Base-by-base conservation (phyloP, 768 basidiomycete genomes). In the Cystobasidium ongulense region DNA sequence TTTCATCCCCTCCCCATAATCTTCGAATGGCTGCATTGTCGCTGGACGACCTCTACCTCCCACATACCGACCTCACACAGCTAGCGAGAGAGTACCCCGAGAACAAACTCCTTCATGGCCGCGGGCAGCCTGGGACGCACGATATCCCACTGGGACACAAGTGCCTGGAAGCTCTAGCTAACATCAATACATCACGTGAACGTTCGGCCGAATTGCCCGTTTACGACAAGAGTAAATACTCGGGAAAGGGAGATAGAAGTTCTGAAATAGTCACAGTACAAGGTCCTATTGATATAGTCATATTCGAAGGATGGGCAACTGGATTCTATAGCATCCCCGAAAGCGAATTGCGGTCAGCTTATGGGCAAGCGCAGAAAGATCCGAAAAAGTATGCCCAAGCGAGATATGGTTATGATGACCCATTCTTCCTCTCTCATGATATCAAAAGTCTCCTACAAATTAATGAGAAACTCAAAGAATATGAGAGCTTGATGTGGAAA, bases 291-390 rank as follows among this genome's bases (percentile, higher is more conserved):
- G 91, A 99, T 79, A 83, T 98, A 17, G 88, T 98, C 63, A 85
- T 99, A 62, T 82, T 99, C 62, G 96, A 99, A 82, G 96, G 96
- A 11, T 99, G 96, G 96, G 92, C 89, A 81, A 87, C 90, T 27
- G 94, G 95, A 0, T 97, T 96, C 80, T 84, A 85, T 63, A 88
- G 91, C 0, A 83, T 91, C 5, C 77, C 83, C 0, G 57, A 76
- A 21, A 81, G 83, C 11, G 85, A 86, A 74, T 80, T 92, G 38
- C 83, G 86, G 53, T 79, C 79, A 43, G 82, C 84, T 35, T 91
- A 88, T 73, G 64, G 75, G 4, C 46, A 68, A 21, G 78, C 74
- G 3, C 1, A 33, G 17, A 1, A 1, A 5, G 64, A 76, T 23
- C 72, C 76, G 0, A 35, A 31, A 1, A 11, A 2, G 1, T 65